These are phyloP conservation scores for Cercospora zeae-maydis DNA, from an alignment of 2,329 filamentous ascomycete genomes.

Conservation along the genomic window DNA sequence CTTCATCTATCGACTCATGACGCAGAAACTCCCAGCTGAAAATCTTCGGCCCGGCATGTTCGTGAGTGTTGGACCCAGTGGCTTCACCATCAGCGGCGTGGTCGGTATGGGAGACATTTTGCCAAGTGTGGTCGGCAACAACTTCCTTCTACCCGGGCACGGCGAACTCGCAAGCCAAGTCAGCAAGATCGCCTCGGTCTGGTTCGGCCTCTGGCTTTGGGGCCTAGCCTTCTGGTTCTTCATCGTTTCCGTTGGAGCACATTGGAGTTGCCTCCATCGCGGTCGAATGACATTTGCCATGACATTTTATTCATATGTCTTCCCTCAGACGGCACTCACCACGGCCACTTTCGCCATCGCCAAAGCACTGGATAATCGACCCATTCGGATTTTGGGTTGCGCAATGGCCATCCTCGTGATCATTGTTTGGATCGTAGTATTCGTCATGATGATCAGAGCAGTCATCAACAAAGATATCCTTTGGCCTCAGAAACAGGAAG, in stretches of 20 bases:
- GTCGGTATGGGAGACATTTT: conserved; percentile 56
- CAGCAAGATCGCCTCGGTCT: conserved; percentile 55
- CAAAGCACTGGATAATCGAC: conserved; percentile 44
- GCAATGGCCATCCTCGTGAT: conserved; percentile 65
- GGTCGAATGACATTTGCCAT: conserved; percentile 71
- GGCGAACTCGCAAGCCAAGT: conserved; percentile 54
- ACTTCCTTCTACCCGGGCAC: conserved; percentile 54
- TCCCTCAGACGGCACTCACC: conserved; percentile 62
- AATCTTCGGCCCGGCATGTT: conserved; percentile 78
- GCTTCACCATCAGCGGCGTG: conserved; percentile 61
- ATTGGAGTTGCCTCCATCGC: conserved; percentile 63
- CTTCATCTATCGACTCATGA: conserved; percentile 84
- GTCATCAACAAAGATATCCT: conserved; percentile 64
- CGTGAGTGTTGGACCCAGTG: conserved; percentile 74
- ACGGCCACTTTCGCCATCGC: conserved; percentile 71
- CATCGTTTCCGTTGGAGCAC: conserved; percentile 70
- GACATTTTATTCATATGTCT: conserved; percentile 82
- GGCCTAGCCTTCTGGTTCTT: conserved; percentile 83
- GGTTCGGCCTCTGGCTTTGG: conserved; percentile 76
- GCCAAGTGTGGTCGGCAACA: conserved; percentile 45
- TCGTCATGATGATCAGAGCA: conserved; percentile 67
- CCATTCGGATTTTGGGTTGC: conserved; percentile 65
- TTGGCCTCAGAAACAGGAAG: conserved; percentile 70
- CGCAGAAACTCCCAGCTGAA: conserved; percentile 75
- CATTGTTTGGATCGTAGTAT: conserved; percentile 65